Evolutionary conservation across 176 grass and related monocot genomes (phyloP).

Genomic region (Oropetium thomaeum): DNA sequence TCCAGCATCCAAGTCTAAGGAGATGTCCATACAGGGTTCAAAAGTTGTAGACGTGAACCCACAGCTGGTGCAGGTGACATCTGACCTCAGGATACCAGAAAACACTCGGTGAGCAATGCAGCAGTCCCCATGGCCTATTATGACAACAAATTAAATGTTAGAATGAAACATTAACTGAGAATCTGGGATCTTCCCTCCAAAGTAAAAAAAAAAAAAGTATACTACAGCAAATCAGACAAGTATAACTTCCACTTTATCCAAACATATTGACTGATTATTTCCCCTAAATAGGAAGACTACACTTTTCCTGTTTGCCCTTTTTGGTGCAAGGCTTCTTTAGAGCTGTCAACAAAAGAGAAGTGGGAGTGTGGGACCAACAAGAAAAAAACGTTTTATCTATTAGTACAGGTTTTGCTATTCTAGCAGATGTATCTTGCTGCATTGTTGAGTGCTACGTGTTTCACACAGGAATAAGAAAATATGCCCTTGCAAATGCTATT

Average conservation of each 20-base stretch:
- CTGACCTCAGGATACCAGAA: conserved; percentile 93
- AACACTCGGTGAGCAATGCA: conserved; percentile 95
- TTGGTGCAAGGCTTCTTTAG: background rate
- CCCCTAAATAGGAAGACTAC: background rate
- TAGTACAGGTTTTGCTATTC: background rate
- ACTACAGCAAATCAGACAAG: background rate
- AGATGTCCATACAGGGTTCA: conserved; percentile 95
- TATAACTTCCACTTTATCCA: background rate
- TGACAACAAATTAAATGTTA: conserved; percentile 22
- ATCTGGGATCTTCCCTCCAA: background rate
- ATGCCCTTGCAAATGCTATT: background rate
- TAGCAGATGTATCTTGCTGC: conserved; percentile 1
- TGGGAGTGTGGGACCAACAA: conserved; percentile 1
- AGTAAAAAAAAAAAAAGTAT: background rate
- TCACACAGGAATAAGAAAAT: background rate
- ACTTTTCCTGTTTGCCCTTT: background rate
- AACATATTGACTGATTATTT: background rate
- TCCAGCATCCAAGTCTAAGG: conserved; percentile 71
- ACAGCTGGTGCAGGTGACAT: conserved; percentile 93
- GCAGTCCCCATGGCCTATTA: conserved; percentile 78
- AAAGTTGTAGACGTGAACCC: conserved; percentile 97
- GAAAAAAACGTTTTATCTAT: background rate
- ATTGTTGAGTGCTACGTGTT: background rate
- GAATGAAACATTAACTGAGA: background rate
- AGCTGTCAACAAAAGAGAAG: background rate